Conservation (phyloP, 1,139 yeast species). For the Sugiyamaella novakii region DNA sequence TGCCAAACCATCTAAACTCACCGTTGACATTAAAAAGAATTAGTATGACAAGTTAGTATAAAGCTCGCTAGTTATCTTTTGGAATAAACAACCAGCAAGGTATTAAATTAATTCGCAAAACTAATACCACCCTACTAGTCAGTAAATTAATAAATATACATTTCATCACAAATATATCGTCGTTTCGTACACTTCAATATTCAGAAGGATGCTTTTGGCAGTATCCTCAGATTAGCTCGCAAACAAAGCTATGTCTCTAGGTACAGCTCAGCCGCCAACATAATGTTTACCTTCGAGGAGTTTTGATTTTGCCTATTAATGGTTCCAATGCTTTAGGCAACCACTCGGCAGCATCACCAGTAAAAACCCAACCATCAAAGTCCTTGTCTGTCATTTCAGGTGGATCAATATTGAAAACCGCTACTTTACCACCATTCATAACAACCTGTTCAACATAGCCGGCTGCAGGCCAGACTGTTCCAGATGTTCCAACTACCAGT, state of each 20-base stretch:
- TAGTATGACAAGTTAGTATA: too few relatives aligned
- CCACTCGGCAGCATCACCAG: constrained; percentile 77
- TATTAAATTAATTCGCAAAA: too few relatives aligned
- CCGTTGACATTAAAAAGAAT: too few relatives aligned
- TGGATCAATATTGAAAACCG: constrained; percentile 72
- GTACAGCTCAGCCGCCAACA: too few relatives aligned
- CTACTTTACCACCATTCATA: constrained; percentile 76
- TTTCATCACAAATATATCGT: background rate
- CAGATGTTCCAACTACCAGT: constrained; percentile 82
- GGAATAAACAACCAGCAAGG: too few relatives aligned
- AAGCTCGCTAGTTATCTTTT: too few relatives aligned
- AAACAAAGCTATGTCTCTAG: too few relatives aligned
- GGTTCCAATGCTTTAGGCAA: constrained; percentile 68
- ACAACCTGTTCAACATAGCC: constrained; percentile 80
- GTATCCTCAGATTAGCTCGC: too few relatives aligned
- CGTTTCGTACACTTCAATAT: too few relatives aligned
- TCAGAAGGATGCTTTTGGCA: too few relatives aligned
- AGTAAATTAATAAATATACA: background rate
- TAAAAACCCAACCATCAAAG: constrained; percentile 64
- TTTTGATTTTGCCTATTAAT: constrained; percentile 35
- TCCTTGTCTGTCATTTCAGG: constrained; percentile 37
- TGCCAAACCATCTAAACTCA: too few relatives aligned
- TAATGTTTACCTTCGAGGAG: constrained; percentile 12
- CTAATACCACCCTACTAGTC: background rate
- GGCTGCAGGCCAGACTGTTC: constrained; percentile 88